Conservation (phyloP, 768 basidiomycete species). For the Collybia sp. region DNA sequence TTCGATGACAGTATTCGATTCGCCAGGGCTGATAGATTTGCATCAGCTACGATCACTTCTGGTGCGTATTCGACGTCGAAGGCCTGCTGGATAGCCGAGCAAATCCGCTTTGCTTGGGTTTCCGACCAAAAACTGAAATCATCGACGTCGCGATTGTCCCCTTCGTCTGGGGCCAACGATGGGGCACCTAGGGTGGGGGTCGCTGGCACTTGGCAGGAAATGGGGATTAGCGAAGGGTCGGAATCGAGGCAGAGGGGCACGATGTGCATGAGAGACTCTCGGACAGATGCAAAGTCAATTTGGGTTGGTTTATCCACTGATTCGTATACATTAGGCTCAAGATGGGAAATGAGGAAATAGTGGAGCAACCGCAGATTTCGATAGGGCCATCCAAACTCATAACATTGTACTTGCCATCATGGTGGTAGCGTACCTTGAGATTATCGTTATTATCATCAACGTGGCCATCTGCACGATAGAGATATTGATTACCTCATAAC, state of each 20-base stretch:
- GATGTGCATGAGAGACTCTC: slow-evolving; percentile 63
- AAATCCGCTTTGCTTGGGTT: slow-evolving; percentile 86
- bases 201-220: slow-evolving; percentile 46
- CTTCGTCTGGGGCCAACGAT: slow-evolving; percentile 10
- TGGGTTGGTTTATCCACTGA: slow-evolving; percentile 67
- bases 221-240: slow-evolving; percentile 77
- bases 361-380: slow-evolving; percentile 76
- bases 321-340: slow-evolving; percentile 5
- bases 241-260: slow-evolving; percentile 86
- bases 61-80: slow-evolving; percentile 87
- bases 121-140: slow-evolving; percentile 96
- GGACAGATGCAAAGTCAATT: slow-evolving; percentile 62
- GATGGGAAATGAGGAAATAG: background rate
- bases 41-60: slow-evolving; percentile 91
- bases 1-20: slow-evolving; percentile 80
- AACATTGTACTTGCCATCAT: slow-evolving; percentile 97
- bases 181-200: slow-evolving; percentile 11
- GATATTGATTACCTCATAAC: slow-evolving; percentile 64
- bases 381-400: slow-evolving; percentile 82
- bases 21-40: slow-evolving; percentile 83
- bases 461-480: background rate
- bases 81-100: slow-evolving; percentile 67
- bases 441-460: background rate
- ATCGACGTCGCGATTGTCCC: slow-evolving; percentile 66
- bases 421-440: slow-evolving; percentile 81